Conservation (phyloP, 805 yeast genomes). For the Ogataea nakhonphanomensis region DNA sequence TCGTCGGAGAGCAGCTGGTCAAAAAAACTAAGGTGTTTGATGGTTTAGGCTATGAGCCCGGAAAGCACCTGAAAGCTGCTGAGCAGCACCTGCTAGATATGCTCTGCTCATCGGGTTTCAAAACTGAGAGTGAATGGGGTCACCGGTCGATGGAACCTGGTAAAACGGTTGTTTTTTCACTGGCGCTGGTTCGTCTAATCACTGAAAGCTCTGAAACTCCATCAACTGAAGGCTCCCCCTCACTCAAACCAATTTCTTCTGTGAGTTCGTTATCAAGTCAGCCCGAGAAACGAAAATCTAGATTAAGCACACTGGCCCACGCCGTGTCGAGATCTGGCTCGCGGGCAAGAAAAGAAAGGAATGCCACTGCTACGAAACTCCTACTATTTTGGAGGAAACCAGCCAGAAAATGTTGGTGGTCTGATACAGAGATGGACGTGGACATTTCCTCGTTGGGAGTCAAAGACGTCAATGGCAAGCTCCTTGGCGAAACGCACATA, state of each 20-base stretch:
- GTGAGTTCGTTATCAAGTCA: conserved; percentile 19
- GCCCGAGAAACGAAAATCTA: conserved; percentile 42
- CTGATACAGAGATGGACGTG: conserved; percentile 53
- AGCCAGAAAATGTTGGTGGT: conserved; percentile 99
- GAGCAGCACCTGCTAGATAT: conserved; percentile 93
- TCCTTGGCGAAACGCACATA: conserved; percentile 41
- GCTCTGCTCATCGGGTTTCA: conserved; percentile 88
- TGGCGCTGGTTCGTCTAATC: conserved; percentile 64
- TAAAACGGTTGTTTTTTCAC: conserved; percentile 80
- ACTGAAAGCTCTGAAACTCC: conserved; percentile 21
- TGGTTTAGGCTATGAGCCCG: conserved; percentile 66
- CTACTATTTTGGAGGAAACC: conserved; percentile 96
- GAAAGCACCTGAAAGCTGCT: conserved; percentile 71
- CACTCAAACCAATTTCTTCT: conserved; percentile 32
- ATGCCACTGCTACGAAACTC: conserved; percentile 52
- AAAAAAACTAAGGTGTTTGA: conserved; percentile 62
- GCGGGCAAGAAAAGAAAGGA: conserved; percentile 33
- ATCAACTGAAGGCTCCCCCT: conserved; percentile 24
- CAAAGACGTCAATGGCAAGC: conserved; percentile 25
- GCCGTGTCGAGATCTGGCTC: conserved; percentile 46
- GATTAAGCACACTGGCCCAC: conserved; percentile 61
- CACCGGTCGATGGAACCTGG: conserved; percentile 83
- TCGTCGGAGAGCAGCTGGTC: conserved; percentile 67
- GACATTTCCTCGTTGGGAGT: conserved; percentile 29
- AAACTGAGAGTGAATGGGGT: conserved; percentile 73